These are phyloP conservation scores for Beta corolliflora DNA, from an alignment of 179 eudicot genomes.

Conservation along the genomic window DNA sequence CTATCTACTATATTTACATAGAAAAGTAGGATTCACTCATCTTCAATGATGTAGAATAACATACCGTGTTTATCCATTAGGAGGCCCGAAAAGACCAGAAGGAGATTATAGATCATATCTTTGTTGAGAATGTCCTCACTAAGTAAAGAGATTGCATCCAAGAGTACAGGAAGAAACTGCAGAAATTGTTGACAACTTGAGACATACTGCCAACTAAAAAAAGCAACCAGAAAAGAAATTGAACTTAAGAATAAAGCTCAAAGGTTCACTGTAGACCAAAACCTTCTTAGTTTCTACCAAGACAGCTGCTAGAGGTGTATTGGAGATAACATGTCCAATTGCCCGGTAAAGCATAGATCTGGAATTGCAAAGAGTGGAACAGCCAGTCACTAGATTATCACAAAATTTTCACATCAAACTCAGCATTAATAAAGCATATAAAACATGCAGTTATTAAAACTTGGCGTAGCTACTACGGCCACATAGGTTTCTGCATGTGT, in stretches of 20 bases:
- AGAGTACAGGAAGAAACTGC: constrained; percentile 73
- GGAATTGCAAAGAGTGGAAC: constrained; percentile 25
- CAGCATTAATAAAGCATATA: background rate
- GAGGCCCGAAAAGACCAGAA: constrained; percentile 83
- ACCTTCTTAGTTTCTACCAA: constrained; percentile 81
- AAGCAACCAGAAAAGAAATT: background rate
- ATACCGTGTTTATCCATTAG: constrained; percentile 72
- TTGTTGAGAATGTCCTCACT: constrained; percentile 59
- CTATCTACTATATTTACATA: background rate
- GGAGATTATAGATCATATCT: constrained; percentile 63
- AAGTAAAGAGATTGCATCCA: constrained; percentile 61
- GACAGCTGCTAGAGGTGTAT: constrained; percentile 70
- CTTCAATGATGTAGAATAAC: constrained; percentile 23
- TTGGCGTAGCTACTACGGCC: background rate
- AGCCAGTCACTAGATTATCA: background rate
- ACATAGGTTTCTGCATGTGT: background rate
- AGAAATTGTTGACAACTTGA: constrained; percentile 21
- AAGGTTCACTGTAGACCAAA: constrained; percentile 1
- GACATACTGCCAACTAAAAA: background rate
- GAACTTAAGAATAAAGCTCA: background rate
- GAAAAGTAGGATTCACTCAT: background rate
- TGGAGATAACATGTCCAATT: constrained; percentile 65
- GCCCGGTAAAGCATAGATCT: constrained; percentile 79
- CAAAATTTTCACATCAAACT: background rate
- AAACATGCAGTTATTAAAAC: background rate